Evolutionary conservation across 2,329 filamentous ascomycete species (phyloP).

Genomic region (Diaporthe humulicola): DNA sequence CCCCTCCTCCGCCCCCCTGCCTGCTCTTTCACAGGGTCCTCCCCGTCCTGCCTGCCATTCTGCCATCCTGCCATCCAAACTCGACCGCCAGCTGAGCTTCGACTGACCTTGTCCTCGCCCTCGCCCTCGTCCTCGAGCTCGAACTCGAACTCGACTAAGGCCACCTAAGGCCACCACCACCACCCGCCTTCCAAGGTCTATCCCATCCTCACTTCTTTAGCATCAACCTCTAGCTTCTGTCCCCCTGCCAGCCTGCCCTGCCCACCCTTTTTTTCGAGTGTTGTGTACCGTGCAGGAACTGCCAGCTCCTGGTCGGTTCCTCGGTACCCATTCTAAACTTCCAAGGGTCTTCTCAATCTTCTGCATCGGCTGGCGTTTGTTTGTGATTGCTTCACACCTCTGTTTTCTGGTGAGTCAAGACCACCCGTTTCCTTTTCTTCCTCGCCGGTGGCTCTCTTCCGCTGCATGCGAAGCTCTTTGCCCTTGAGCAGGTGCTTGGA

Average conservation of each 20-base stretch:
- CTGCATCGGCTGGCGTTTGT: conserved; percentile 34
- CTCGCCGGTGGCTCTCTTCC: not conserved
- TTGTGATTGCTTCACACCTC: conserved; percentile 5
- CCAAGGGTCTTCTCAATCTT: conserved; percentile 2
- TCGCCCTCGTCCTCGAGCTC: not conserved
- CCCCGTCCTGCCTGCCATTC: too few species aligned
- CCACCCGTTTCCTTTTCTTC: not conserved
- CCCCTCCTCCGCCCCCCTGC: not conserved
- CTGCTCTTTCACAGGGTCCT: conserved; percentile 20
- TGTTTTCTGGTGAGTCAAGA: conserved; percentile 29
- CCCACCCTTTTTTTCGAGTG: not conserved
- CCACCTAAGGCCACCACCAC: not conserved
- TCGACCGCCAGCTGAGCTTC: not conserved
- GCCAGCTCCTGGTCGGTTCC: not conserved
- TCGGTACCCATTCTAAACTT: not conserved
- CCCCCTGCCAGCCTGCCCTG: not conserved
- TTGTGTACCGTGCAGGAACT: not conserved
- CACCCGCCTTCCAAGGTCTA: not conserved
- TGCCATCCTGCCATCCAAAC: too few species aligned
- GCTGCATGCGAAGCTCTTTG: too few species aligned
- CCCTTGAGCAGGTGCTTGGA: not conserved
- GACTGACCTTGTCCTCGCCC: not conserved
- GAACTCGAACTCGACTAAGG: not conserved
- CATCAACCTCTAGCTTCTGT: not conserved
- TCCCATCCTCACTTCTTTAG: not conserved